Evolutionary conservation across 371 early-diverging fungal species (phyloP), one percentile per base, ranked within the genome.

Genomic region (Lichtheimia hyalospora): DNA sequence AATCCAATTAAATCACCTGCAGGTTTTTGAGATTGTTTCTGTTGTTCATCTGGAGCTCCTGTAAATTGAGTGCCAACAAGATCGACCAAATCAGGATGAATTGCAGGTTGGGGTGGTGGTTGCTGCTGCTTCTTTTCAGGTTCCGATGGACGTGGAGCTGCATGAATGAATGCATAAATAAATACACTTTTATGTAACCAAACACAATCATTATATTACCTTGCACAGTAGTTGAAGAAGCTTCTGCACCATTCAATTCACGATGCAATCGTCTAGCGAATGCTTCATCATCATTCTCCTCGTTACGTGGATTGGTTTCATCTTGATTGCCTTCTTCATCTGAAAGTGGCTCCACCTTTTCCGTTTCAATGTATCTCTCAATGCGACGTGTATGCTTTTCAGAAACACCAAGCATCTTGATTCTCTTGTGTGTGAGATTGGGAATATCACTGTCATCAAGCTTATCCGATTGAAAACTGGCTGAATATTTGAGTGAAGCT

Each of bases 301-400:
- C 24, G 16, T 59, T 40, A 49, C 52, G 52, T 60, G 72, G 40
- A 40, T 63, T 57, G 57, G 63, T 69, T 28, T 18, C 58, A 44
- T 39, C 59, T 53, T 58, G 56, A 8, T 63, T 58, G 44, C 58
- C 62, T 67, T 74, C 67, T 16, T 70, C 79, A 41, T 69, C 74
- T 46, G 79, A 60, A 51, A 71, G 57, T 58, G 68, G 59, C 67
- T 70, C 75, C 42, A 69, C 70, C 60, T 58, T 68, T 60, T 63
- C 78, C 2, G 71, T 74, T 27, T 77, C 84, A 43, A 81, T 70
- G 49, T 74, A 83, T 52, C 91, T 87, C 49, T 86, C 81, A 49
- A 95, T 84, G 13, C 92, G 83, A 42, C 86, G 77, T 14, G 93
- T 89, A 66, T 95, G 92, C 2, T 91, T 91, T 71, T 94, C 93